A percentile compares a stretch with the other conserved stretches of the same genome.
Conservation (phyloP, 2,329 filamentous ascomycete species). For the Lachnellula subtilissima region DNA sequence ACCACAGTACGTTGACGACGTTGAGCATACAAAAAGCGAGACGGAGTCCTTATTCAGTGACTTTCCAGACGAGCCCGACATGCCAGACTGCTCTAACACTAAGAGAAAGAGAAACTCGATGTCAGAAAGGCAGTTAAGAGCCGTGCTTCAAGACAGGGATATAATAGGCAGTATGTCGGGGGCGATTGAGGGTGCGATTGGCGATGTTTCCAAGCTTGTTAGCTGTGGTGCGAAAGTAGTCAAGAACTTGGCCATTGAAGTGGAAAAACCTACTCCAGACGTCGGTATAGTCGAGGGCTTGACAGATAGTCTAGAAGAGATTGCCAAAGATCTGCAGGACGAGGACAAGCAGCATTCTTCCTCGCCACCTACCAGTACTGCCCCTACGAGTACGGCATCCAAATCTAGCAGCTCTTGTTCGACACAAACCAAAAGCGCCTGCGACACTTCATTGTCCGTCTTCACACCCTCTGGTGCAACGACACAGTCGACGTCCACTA, state of each 20-base stretch:
- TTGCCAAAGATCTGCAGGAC: constrained; percentile 6
- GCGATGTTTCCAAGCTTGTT: constrained; percentile 8
- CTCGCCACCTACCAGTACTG: too few species aligned
- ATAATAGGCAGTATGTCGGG: background rate
- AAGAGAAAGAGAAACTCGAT: background rate
- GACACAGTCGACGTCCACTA: background rate
- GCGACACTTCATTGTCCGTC: background rate
- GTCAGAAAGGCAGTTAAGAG: constrained; percentile 9
- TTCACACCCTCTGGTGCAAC: background rate
- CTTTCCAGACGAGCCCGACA: background rate
- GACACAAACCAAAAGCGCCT: background rate
- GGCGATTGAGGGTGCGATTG: background rate
- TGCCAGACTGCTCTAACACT: constrained; percentile 3
- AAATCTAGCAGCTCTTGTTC: background rate
- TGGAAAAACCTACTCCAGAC: constrained; percentile 1
- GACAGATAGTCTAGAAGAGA: constrained; percentile 8
- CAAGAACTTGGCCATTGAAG: constrained; percentile 6
- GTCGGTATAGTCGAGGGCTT: constrained; percentile 4
- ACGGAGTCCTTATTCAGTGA: constrained; percentile 1
- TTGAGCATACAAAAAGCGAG: constrained; percentile 2
- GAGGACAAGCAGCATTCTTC: constrained; percentile 1
- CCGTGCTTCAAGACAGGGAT: constrained; percentile 4
- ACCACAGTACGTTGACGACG: constrained; percentile 4
- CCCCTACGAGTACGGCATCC: background rate
- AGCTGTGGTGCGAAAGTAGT: constrained; percentile 10